phyloP scores from a whole-genome alignment of 805 yeast genomes.

The Yamadazyma tumulicola region DNA sequence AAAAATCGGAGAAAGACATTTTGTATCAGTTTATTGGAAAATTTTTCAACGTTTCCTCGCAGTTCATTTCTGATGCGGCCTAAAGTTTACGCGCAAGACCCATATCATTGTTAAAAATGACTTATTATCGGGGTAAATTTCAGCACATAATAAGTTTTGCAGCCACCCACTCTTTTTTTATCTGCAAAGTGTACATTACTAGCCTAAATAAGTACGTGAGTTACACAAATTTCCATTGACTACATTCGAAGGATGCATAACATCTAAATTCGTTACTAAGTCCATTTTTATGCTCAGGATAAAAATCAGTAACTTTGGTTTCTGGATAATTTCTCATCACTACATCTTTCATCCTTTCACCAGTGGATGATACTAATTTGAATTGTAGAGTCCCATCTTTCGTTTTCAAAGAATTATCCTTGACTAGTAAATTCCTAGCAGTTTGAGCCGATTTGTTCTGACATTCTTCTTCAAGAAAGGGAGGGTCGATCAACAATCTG shows the following conservation, averaged over 20 bases:
- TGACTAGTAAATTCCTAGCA: conserved; percentile 55
- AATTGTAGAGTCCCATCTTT: conserved; percentile 38
- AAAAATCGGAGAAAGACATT: conserved; percentile 80
- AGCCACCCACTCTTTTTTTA: conserved; percentile 2
- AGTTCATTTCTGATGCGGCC: conserved; percentile 2
- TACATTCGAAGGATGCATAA: conserved; percentile 73
- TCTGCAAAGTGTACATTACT: too few relatives aligned
- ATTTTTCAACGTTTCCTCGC: conserved; percentile 11
- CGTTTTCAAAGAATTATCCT: conserved; percentile 37
- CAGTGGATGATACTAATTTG: conserved; percentile 74
- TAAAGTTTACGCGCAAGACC: conserved; percentile 5
- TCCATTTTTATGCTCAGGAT: conserved; percentile 82
- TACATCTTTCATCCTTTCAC: conserved; percentile 78
- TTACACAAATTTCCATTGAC: conserved; percentile 67
- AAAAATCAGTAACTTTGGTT: conserved; percentile 58
- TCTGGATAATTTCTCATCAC: conserved; percentile 62
- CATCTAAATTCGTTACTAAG: conserved; percentile 85
- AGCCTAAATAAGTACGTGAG: too few relatives aligned
- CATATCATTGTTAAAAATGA: too few relatives aligned
- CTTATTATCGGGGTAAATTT: conserved; percentile 1
- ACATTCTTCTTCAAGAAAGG: conserved; percentile 78
- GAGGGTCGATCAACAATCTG: conserved; percentile 80
- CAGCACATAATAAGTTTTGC: conserved; percentile 1
- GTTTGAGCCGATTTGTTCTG: conserved; percentile 58
- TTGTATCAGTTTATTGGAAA: too few relatives aligned